Evolutionary conservation across 208 protist species (phyloP), one percentile per base, ranked within the genome.

Genomic region (Trypanosoma scelopori): DNA sequence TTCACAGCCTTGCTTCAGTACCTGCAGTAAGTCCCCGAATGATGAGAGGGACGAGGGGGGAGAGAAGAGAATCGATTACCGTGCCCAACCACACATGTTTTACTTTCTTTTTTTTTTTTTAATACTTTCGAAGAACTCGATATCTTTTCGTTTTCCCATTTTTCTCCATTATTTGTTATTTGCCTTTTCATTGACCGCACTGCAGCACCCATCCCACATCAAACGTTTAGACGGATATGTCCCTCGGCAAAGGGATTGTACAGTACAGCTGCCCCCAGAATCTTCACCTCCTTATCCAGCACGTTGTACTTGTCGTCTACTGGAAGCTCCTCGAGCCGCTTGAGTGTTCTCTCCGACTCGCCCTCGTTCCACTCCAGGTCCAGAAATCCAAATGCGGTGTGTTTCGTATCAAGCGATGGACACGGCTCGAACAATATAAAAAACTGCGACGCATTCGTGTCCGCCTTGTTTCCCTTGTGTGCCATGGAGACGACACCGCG

Each of bases 371-470:
- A 46, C 28, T 68, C 65, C 51, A 94, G 65, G 35, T 86, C 82
- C 7, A 99, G 82, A 46, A 87, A 63, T 6, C 96, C 97, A 79
- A 99, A 99, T 23, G 98, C 93, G 7, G 97, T 98, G 69, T 98
- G 97, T 60, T 97, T 83, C 27, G 78, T 65, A 49, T 97, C 94
- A 16, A 97, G 89, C 11, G 62, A 43, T 16, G 78, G 73, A 58
- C 82, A 85, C 22, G 84, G 68, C 22, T 65, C 61, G 28, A 73
- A 82, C 28, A 81, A 81, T 56, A 98, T 87, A 69, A 95, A 95
- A 61, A 96, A 97, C 74, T 96, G 90, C 4, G 91, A 97, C 27
- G 81, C 86, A 62, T 98, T 98, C 27, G 90, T 96, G 72, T 93
- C 63, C 1, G 90, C 65, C 65, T 82, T 85, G 30, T 73, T 70